A percentile compares a stretch with the other conserved stretches of the same genome.
phyloP scores from a whole-genome alignment of 495 filamentous ascomycete genomes.

The Talaromyces proteolyticus region DNA sequence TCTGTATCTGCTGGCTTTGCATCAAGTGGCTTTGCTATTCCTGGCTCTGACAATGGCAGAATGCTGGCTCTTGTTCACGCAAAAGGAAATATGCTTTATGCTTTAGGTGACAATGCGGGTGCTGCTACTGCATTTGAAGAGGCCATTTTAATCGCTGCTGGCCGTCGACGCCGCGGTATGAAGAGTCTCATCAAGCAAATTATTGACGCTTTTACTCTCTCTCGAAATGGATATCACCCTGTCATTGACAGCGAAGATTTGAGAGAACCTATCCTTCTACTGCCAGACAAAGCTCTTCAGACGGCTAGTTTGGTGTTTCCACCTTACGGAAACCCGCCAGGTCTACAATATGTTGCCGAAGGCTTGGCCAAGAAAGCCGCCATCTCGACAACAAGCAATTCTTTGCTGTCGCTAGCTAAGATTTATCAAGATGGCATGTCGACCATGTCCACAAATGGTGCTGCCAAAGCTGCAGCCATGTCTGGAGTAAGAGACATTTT shows the following conservation, averaged over 20 bases:
- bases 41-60: conserved; percentile 86
- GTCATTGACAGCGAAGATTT: conserved; percentile 18
- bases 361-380: conserved; percentile 73
- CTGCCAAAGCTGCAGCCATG: conserved; percentile 47
- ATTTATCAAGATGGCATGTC: conserved; percentile 99
- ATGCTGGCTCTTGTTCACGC: conserved; percentile 90
- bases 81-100: conserved; percentile 97
- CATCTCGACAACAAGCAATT: conserved; percentile 92
- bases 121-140: conserved; percentile 93
- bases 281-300: conserved; percentile 76
- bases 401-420: conserved; percentile 89
- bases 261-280: conserved; percentile 66
- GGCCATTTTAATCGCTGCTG: conserved; percentile 83
- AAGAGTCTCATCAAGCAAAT: conserved; percentile 77
- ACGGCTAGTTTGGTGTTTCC: conserved; percentile 84
- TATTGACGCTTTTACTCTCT: conserved; percentile 59
- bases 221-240: conserved; percentile 18
- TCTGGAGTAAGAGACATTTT: conserved; percentile 88
- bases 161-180: conserved; percentile 65
- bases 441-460: conserved; percentile 55
- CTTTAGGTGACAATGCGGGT: conserved; percentile 73
- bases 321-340: conserved; percentile 72
- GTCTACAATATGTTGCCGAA: conserved; percentile 68
- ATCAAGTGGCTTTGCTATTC: conserved; percentile 79
- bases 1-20: conserved; percentile 53